phyloP scores from a whole-genome alignment of 306 rosid genomes.

The Vicia faba region DNA sequence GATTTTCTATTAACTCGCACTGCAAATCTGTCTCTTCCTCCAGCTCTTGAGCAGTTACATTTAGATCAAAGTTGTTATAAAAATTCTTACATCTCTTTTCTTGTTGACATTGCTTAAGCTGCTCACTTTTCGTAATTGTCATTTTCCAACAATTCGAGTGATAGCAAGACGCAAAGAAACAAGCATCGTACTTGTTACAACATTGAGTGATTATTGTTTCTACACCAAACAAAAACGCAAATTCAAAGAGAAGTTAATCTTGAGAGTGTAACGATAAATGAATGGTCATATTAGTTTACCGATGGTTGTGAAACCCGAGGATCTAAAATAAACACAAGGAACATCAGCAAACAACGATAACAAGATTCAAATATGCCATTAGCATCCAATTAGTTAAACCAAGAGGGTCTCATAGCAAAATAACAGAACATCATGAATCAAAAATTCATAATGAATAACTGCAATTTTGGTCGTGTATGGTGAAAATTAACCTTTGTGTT shows the following conservation, averaged over 20 bases:
- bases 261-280: too few species aligned
- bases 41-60: slow-evolving; percentile 33
- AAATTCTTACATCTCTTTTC: slow-evolving; percentile 16
- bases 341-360: background rate
- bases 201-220: background rate
- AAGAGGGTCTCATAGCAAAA: background rate
- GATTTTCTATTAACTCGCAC: slow-evolving; percentile 18
- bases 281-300: too few species aligned
- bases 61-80: slow-evolving; percentile 29
- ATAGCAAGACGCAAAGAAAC: background rate
- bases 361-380: background rate
- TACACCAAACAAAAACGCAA: slow-evolving; percentile 29
- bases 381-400: background rate
- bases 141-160: slow-evolving; percentile 23
- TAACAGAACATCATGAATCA: background rate
- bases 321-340: background rate
- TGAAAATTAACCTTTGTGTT: background rate
- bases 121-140: slow-evolving; percentile 23
- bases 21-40: slow-evolving; percentile 27
- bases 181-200: slow-evolving; percentile 17
- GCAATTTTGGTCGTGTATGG: background rate
- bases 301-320: too few species aligned
- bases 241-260: background rate
- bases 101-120: background rate
- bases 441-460: background rate